A percentile compares a stretch with the other conserved stretches of the same genome.
phyloP scores from a whole-genome alignment of 73 alveolate species.

The Paramecium biaurelia region DNA sequence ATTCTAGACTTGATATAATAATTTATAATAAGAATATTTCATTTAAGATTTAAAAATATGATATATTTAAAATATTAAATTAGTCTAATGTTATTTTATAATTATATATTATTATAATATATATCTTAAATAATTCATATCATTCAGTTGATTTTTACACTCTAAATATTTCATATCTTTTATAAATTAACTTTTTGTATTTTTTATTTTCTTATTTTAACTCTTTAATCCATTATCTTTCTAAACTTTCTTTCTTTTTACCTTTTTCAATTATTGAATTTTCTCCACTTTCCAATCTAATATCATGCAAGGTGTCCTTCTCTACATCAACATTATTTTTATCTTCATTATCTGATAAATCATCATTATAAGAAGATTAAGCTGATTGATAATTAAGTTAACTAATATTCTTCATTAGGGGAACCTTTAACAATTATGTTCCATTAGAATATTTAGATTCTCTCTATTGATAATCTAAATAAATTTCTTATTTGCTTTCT shows the following conservation, averaged over 20 bases:
- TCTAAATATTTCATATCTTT: not conserved
- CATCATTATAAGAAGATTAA: not conserved
- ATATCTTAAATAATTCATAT: not conserved
- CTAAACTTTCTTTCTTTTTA: not conserved
- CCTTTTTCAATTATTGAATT: not conserved
- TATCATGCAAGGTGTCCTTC: not conserved
- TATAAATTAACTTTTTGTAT: not conserved
- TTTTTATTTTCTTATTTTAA: not conserved
- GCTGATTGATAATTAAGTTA: not conserved
- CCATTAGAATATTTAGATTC: not conserved
- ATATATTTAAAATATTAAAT: too few relatives aligned
- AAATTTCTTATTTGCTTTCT: not conserved
- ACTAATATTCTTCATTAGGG: not conserved
- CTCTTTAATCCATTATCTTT: not conserved
- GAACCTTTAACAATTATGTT: not conserved
- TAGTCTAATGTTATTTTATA: too few relatives aligned
- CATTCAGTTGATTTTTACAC: not conserved
- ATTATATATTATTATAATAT: too few relatives aligned
- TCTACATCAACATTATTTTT: not conserved
- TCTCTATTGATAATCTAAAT: not conserved
- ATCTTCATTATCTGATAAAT: not conserved
- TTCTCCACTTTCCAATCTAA: not conserved
- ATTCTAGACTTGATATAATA: not conserved
- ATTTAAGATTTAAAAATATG: too few relatives aligned
- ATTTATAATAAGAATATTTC: too few relatives aligned